Base-by-base conservation (phyloP, 1,139 yeast genomes). In the Torulaspora pretoriensis region DNA sequence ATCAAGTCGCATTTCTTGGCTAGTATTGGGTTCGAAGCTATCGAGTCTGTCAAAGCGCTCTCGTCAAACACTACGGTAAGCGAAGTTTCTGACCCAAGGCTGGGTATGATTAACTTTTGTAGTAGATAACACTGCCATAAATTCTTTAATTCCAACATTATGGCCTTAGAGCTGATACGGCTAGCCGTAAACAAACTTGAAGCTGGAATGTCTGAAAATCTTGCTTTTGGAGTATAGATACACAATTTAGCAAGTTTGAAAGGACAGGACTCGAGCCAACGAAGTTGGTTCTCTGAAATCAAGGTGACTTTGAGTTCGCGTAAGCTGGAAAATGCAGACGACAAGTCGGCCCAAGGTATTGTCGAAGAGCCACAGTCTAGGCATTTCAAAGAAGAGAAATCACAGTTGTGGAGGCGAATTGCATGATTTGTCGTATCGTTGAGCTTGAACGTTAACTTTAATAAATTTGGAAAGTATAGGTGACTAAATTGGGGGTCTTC, bases 181-280 rank as follows among this genome's bases (percentile, higher is more conserved):
- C 33, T 39, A 2, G 27, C 17, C 26, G 41, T 40, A 4, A 39
- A 37, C 13, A 34, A 26, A 2, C 40, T 16, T 19, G 38, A 40
- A 22, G 42, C 44, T 9, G 46, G 47, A 14, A 46, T 40, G 16
- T 44, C 50, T 19, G 40, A 24, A 17, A 45, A 42, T 13, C 31
- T 38, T 7, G 32, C 32, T 10, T 34, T 39, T 4, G 43, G 40
- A 9, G 52, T 38, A 2, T 24, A 31, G 16, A 57, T 40, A 8
- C 47, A 38, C 22, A 58, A 28, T 6, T 19, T 45, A 8, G 46
- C 28, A 2, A 57, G 29, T 5, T 31, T 12, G 35, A 33, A 51
- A 2, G 61, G 62, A 22, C 56, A 55, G 8, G 48, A 40, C 16
- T 32, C 35, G 8, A 60, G 41, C 57, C 61, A 56, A 29, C 38